A percentile compares a stretch with the other conserved stretches of the same genome.
phyloP scores from a whole-genome alignment of 2,329 filamentous ascomycete species.

The Pseudogymnoascus sp. region DNA sequence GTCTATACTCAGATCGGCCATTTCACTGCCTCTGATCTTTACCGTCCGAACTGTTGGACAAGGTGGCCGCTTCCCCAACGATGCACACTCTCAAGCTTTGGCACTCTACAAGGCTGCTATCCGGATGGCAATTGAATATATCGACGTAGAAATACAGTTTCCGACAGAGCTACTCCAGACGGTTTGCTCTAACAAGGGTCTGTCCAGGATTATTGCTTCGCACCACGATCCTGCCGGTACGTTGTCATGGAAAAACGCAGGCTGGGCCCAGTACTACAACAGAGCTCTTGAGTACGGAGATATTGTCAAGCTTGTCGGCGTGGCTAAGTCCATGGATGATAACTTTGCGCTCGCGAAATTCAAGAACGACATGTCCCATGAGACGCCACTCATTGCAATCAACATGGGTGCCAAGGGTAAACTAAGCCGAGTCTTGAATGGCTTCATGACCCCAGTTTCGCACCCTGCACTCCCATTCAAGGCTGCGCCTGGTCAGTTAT shows the following conservation, averaged over 20 bases:
- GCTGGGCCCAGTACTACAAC: constrained; percentile 87
- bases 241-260: constrained; percentile 85
- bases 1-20: constrained; percentile 63
- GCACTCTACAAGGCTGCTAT: constrained; percentile 71
- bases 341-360: constrained; percentile 81
- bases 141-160: constrained; percentile 87
- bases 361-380: constrained; percentile 67
- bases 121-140: constrained; percentile 79
- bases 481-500: constrained; percentile 88
- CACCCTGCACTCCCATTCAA: constrained; percentile 86
- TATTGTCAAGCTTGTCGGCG: constrained; percentile 86
- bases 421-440: constrained; percentile 81
- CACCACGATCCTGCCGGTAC: constrained; percentile 79
- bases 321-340: constrained; percentile 67
- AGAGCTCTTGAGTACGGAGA: constrained; percentile 83
- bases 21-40: constrained; percentile 78
- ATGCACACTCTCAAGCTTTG: constrained; percentile 60
- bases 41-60: constrained; percentile 81
- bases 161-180: constrained; percentile 65
- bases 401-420: constrained; percentile 91
- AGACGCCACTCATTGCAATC: constrained; percentile 82
- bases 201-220: constrained; percentile 82
- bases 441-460: constrained; percentile 89
- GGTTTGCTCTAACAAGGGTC: constrained; percentile 56
- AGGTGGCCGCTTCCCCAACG: constrained; percentile 80